Evolutionary conservation across 495 filamentous ascomycete species (phyloP).

Genomic region (Astrocystis sublimbata): DNA sequence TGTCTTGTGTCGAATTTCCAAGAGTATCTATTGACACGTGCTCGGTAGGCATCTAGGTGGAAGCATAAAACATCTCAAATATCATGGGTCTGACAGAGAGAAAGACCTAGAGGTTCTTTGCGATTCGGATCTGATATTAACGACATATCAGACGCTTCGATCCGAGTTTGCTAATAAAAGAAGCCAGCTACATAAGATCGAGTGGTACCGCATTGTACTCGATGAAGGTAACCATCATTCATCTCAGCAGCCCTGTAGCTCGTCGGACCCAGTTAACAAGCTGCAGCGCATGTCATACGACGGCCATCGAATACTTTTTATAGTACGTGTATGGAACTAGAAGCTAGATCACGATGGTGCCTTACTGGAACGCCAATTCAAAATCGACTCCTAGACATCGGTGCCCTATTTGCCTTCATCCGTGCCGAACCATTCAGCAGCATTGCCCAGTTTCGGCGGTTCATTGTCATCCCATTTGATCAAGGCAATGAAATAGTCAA

Average conservation of each 20-base stretch:
- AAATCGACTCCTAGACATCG: slow-evolving; percentile 44
- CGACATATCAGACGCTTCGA: slow-evolving; percentile 38
- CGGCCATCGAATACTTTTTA: slow-evolving; percentile 26
- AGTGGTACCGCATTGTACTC: slow-evolving; percentile 41
- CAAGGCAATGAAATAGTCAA: slow-evolving; percentile 24
- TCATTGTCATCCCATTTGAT: slow-evolving; percentile 29
- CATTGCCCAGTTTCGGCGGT: slow-evolving; percentile 36
- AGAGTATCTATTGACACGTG: not conserved
- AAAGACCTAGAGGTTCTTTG: slow-evolving; percentile 19
- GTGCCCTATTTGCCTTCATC: slow-evolving; percentile 39
- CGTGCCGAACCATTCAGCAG: slow-evolving; percentile 12
- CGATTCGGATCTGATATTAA: slow-evolving; percentile 40
- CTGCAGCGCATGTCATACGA: slow-evolving; percentile 29
- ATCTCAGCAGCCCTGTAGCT: not conserved
- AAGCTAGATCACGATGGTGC: slow-evolving; percentile 33
- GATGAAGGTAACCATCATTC: slow-evolving; percentile 42
- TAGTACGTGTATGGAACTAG: slow-evolving; percentile 20
- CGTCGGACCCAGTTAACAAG: not conserved
- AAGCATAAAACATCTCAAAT: slow-evolving; percentile 23
- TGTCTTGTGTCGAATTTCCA: not conserved
- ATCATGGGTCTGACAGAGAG: slow-evolving; percentile 27
- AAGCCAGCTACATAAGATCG: slow-evolving; percentile 24
- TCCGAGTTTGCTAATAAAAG: slow-evolving; percentile 23
- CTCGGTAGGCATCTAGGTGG: slow-evolving; percentile 14
- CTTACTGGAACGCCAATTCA: slow-evolving; percentile 43